Base-by-base conservation (phyloP, 768 basidiomycete species). In the Phlebiopsis flavidoalba region DNA sequence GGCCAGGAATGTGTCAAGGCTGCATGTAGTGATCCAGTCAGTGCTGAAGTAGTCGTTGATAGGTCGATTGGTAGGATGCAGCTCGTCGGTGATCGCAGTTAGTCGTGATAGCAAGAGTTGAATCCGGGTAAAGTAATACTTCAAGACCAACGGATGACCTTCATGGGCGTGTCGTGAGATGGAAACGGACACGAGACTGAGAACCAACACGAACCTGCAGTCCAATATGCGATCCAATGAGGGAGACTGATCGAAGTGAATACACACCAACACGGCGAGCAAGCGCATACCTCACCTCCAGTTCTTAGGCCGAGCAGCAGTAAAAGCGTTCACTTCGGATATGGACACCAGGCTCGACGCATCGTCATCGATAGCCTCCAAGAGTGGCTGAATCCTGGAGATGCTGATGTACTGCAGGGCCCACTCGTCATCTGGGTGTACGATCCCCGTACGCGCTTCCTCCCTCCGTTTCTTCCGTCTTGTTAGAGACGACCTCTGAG, bases 361-460 rank as follows among this genome's bases (percentile, higher is more conserved):
- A 40, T 70, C 67, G 43, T 66, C 60, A 40, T 70, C 69, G 17
- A 70, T 47, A 5, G 65, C 67, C 53, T 66, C 66, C 22, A 66
- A 47, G 12, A 69, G 35, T 0, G 62, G 55, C 36, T 60, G 65
- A 5, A 70, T 57, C 8, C 61, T 51, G 8, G 46, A 45, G 22
- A 70, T 50, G n/a, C 47, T 60, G 36, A 69, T 64, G 40, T 64
- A 68, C 35, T 64, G 21, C 5, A 69, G 52, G 3, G 68, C 63
- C 69, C 70, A 71, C n/a, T 54, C 43, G 40, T 70, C 69, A 8
- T 64, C 61, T 12, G 24, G 10, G 6, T 14, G 22, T 21, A 43
- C 17, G 7, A 14, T 40, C 37, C 3, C 12, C 17, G 8, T 45
- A 33, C 15, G 33, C 40, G n/a, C 19, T 49, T n/a, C 5, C 54